A percentile compares a stretch with the other conserved stretches of the same genome.
These are phyloP conservation scores for Xerocomus spinulosus DNA, from an alignment of 768 basidiomycete genomes.

Conservation along the genomic window DNA sequence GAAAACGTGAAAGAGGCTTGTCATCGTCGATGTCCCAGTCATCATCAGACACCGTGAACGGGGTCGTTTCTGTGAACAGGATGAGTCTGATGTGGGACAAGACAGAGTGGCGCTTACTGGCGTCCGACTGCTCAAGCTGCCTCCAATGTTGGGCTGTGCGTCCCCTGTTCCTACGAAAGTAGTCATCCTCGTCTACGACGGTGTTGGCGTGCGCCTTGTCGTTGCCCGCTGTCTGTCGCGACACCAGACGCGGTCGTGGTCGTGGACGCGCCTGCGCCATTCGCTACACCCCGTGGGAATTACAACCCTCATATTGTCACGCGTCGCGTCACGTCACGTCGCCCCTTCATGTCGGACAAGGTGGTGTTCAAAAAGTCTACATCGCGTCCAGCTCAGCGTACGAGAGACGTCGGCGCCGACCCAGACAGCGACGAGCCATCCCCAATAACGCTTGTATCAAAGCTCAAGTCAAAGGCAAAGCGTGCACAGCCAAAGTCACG, in stretches of 20 bases:
- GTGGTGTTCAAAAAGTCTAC: constrained; percentile 44
- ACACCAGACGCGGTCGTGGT: constrained; percentile 50
- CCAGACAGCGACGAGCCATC: constrained; percentile 23
- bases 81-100: constrained; percentile 3
- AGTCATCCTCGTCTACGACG: constrained; percentile 55
- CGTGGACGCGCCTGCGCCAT: constrained; percentile 37
- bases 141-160: constrained; percentile 56
- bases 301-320: constrained; percentile 14
- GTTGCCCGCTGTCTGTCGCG: constrained; percentile 11
- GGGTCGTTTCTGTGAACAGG: constrained; percentile 20
- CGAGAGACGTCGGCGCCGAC: constrained; percentile 35
- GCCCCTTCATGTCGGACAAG: constrained; percentile 15
- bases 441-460: constrained; percentile 57
- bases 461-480: constrained; percentile 68
- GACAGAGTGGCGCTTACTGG: constrained; percentile 40
- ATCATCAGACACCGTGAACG: constrained; percentile 19
- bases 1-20: constrained; percentile 32
- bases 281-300: constrained; percentile 29
- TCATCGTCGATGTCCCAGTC: constrained; percentile 21
- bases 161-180: constrained; percentile 65
- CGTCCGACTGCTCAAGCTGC: constrained; percentile 50
- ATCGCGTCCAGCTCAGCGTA: constrained; percentile 36
- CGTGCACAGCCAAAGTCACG: constrained; percentile 60
- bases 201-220: constrained; percentile 6
- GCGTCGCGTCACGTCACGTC: constrained; percentile 22